Conservation (phyloP, 148 eudicot genomes). For the Gaultheria prostrata region DNA sequence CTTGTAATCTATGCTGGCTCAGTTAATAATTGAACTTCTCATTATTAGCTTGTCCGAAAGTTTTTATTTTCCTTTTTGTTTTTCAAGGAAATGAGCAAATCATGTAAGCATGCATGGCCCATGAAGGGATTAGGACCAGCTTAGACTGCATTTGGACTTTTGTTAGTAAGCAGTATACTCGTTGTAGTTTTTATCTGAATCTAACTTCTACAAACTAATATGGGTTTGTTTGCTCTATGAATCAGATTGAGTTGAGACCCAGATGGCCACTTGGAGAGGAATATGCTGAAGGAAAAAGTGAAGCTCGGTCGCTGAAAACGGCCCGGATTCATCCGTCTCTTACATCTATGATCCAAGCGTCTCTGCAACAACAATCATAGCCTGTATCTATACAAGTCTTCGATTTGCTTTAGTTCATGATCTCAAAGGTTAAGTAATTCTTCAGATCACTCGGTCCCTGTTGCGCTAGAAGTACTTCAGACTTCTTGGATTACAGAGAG, state of each 20-base stretch:
- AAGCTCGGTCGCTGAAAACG: slow-evolving; percentile 78
- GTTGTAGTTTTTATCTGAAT: neutral
- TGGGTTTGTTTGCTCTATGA: slow-evolving; percentile 10
- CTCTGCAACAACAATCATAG: slow-evolving; percentile 33
- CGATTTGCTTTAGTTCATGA: neutral
- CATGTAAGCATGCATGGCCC: neutral
- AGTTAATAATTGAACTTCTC: neutral
- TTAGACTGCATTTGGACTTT: neutral
- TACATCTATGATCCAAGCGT: slow-evolving; percentile 79
- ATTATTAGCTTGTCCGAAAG: neutral
- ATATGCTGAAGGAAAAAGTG: slow-evolving; percentile 79
- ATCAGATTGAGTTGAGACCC: slow-evolving; percentile 81
- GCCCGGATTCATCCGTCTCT: slow-evolving; percentile 90
- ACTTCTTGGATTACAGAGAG: neutral
- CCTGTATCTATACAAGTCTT: neutral
- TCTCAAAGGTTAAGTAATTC: neutral
- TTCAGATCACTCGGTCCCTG: neutral
- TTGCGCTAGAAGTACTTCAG: neutral
- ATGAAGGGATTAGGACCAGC: neutral
- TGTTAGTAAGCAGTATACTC: neutral
- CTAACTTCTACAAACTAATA: neutral
- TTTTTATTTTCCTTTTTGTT: neutral
- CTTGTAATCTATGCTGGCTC: neutral
- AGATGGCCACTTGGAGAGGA: slow-evolving; percentile 99
- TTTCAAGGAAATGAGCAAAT: neutral